Base-by-base conservation (phyloP, 257 asterid species). In the Sherardia arvensis region DNA sequence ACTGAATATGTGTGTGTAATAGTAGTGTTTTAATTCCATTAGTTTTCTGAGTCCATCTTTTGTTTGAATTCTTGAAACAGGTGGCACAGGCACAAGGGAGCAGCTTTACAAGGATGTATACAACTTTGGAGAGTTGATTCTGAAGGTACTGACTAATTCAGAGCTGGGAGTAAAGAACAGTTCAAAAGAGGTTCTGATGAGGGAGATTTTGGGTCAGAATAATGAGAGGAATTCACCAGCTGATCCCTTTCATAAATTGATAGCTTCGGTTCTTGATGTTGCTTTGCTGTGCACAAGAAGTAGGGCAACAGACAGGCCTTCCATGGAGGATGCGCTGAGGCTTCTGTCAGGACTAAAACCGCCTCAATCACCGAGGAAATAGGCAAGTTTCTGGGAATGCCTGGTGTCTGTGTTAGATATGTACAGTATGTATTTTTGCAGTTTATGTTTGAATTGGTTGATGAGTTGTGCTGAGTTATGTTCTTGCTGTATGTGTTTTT, bases 221-320 rank as follows among this genome's bases (percentile, higher is more conserved):
- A 43, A 14, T 66, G 84, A 76, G 29, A 80, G 43, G 20, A 80
- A 53, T 66, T 61, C 45, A 54, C 62, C 73, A 27, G 75, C 81
- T 8, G 47, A 66, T 66, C 66, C 80, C 23, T 29, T 75, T 21
- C 76, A 76, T 65, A 81, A 74, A 40, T 92, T 71, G 65, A 69
- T 87, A 64, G 73, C 71, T 56, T 62, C 63, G 28, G 80, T 71
- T 38, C 63, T 85, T 72, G 95, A 92, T 58, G 87, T 89, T 29
- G 96, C 87, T 49, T 74, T 86, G 53, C 84, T 77, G 21, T 89
- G 98, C 80, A 85, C 74, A 17, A 79, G 79, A 66, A 75, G 80
- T 67, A 80, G 86, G 71, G 65, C 70, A 21, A 66, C 72, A 25
- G 79, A 79, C 15, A 61, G 79, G 65, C 89, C 96, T 30, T 78